These are phyloP conservation scores for Neofusicoccum kwambonambiense DNA, from an alignment of 2,329 filamentous ascomycete genomes.

Conservation along the genomic window DNA sequence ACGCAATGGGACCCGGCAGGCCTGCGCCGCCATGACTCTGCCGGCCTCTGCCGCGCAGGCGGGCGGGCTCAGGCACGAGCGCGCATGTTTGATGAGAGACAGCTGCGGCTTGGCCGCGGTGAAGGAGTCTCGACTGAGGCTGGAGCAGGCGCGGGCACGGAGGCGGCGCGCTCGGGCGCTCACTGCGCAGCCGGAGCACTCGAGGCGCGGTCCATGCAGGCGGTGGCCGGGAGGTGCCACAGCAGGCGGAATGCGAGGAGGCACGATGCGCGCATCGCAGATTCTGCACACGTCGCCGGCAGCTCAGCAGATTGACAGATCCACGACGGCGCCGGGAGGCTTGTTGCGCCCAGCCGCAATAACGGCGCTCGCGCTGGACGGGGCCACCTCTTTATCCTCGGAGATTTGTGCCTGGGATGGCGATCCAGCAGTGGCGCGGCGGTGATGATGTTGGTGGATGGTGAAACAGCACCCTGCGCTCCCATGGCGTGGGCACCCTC, in stretches of 20 bases:
- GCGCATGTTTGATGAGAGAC: neutral
- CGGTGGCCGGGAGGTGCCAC: constrained; percentile 5
- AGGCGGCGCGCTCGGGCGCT: neutral
- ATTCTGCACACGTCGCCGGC: neutral
- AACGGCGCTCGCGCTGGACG: neutral
- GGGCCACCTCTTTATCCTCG: neutral
- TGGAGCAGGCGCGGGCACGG: neutral
- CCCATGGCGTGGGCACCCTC: neutral
- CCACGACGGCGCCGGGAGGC: neutral
- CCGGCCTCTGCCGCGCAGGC: neutral
- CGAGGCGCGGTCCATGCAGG: neutral
- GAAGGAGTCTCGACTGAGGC: neutral
- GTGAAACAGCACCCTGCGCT: constrained; percentile 10
- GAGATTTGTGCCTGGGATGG: constrained; percentile 1
- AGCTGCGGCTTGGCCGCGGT: neutral
- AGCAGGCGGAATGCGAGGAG: neutral
- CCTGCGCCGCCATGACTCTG: neutral
- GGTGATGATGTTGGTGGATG: neutral
- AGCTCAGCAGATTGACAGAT: neutral
- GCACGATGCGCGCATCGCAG: neutral
- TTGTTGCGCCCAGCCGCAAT: neutral
- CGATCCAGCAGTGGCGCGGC: neutral
- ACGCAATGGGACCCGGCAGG: neutral
- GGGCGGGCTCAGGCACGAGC: neutral
- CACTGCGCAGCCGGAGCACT: neutral